Conservation (phyloP, 1,139 yeast species). For the Arxiozyma bovina region DNA sequence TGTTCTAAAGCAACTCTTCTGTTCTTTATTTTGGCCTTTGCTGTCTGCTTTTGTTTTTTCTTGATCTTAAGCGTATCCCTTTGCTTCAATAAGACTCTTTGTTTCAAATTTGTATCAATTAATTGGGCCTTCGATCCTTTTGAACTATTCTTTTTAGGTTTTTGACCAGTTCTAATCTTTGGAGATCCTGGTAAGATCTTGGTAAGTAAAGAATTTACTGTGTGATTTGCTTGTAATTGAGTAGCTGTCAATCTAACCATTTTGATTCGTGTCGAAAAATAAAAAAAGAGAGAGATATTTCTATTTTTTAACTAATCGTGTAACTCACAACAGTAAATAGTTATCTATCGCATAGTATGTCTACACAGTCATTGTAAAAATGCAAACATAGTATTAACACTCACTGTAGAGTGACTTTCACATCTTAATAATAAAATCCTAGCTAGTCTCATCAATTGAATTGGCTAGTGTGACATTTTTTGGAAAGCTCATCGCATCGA, state of each 20-base stretch:
- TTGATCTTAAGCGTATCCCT: slow-evolving; percentile 32
- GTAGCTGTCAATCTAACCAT: slow-evolving; percentile 4
- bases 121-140: slow-evolving; percentile 33
- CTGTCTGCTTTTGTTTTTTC: slow-evolving; percentile 35
- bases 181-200: slow-evolving; percentile 25
- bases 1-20: slow-evolving; percentile 34
- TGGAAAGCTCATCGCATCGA: neutral
- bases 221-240: slow-evolving; percentile 23
- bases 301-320: too few relatives aligned
- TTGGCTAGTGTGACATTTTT: too few relatives aligned
- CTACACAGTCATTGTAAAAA: too few relatives aligned
- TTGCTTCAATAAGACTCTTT: slow-evolving; percentile 30
- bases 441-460: neutral
- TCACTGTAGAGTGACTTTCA: neutral
- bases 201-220: slow-evolving; percentile 22
- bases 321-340: too few relatives aligned
- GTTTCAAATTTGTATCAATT: slow-evolving; percentile 33
- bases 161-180: slow-evolving; percentile 9
- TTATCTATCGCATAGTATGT: too few relatives aligned
- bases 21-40: slow-evolving; percentile 35
- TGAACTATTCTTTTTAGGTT: slow-evolving; percentile 5
- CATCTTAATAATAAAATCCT: neutral
- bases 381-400: neutral
- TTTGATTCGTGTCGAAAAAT: neutral
- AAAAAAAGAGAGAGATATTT: too few relatives aligned